Evolutionary conservation across 495 filamentous ascomycete genomes (phyloP).

Genomic region (Penicillium coffeae): DNA sequence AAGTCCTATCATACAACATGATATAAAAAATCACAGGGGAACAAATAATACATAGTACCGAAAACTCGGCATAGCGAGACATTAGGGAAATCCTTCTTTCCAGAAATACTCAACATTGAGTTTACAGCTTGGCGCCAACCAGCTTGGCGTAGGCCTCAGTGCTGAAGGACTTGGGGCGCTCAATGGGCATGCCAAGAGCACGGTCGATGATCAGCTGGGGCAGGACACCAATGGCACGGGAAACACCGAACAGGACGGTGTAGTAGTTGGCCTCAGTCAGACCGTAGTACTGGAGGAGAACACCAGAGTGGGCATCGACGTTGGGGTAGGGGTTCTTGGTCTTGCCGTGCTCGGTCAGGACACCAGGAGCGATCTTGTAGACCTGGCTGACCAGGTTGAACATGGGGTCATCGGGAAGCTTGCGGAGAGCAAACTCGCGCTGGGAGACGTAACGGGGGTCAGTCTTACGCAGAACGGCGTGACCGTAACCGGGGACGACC

Average conservation of each 20-base stretch:
- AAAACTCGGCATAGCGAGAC: conserved; percentile 18
- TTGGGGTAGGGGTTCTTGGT: conserved; percentile 88
- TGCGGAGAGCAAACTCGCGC: conserved; percentile 88
- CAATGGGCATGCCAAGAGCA: conserved; percentile 70
- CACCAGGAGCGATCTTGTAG: conserved; percentile 98
- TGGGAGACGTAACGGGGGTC: conserved; percentile 97
- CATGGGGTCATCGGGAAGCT: conserved; percentile 94
- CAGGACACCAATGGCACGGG: conserved; percentile 93
- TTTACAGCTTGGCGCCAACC: conserved; percentile 84
- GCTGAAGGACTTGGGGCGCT: conserved; percentile 92
- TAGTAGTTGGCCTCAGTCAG: conserved; percentile 99
- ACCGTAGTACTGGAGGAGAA: conserved; percentile 98
- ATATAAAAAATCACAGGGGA: conserved; percentile 30
- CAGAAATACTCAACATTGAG: conserved; percentile 2
- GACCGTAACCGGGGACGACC: conserved; percentile 96
- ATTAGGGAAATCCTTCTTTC: conserved; percentile 3
- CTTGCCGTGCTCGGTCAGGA: conserved; percentile 99
- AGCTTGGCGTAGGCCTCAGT: conserved; percentile 96
- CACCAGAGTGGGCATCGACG: conserved; percentile 87
- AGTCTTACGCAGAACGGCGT: conserved; percentile 98
- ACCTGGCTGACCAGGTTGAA: conserved; percentile 99
- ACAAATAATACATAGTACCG: conserved; percentile 34
- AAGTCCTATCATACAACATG: conserved; percentile 49
- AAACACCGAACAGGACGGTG: conserved; percentile 98
- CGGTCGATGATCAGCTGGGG: conserved; percentile 99